phyloP scores from a whole-genome alignment of 2,329 filamentous ascomycete species.

The Pseudogymnoascus sp. region DNA sequence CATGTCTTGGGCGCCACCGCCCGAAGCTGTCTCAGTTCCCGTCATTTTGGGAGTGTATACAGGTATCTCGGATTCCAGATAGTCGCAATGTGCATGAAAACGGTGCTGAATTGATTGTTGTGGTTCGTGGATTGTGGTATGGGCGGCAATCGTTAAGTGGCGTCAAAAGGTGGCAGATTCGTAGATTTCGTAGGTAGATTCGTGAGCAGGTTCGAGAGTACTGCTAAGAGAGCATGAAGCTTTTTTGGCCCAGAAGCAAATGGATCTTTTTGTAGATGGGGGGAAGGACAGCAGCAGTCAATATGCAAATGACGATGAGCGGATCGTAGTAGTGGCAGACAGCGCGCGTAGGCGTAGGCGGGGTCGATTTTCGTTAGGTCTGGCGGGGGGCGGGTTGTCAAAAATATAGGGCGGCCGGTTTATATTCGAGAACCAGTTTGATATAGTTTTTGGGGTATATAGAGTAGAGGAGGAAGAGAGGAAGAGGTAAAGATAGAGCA shows the following conservation, averaged over 20 bases:
- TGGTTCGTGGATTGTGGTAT: not conserved
- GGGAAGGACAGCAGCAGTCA: not conserved
- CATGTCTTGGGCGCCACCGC: slow-evolving; percentile 20
- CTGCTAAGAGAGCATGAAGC: not conserved
- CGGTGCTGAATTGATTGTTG: not conserved
- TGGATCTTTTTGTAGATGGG: not conserved
- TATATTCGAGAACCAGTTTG: not conserved
- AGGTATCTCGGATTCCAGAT: not conserved
- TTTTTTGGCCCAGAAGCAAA: not conserved
- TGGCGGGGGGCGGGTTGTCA: not conserved
- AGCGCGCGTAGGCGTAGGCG: slow-evolving; percentile 3
- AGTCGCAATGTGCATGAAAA: slow-evolving; percentile 2
- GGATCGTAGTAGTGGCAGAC: not conserved
- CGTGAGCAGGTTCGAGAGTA: not conserved
- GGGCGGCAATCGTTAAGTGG: not conserved
- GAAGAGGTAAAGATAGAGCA: not conserved
- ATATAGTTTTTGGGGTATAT: not conserved
- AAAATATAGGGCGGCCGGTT: not conserved
- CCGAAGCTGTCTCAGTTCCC: slow-evolving; percentile 3
- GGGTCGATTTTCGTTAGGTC: not conserved
- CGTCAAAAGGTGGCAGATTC: slow-evolving; percentile 4
- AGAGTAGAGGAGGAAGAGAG: not conserved
- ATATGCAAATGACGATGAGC: slow-evolving; percentile 1
- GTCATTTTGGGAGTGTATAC: slow-evolving; percentile 5
- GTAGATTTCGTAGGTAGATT: not conserved